Conservation (phyloP, 768 basidiomycete genomes). For the Mycena rosella region DNA sequence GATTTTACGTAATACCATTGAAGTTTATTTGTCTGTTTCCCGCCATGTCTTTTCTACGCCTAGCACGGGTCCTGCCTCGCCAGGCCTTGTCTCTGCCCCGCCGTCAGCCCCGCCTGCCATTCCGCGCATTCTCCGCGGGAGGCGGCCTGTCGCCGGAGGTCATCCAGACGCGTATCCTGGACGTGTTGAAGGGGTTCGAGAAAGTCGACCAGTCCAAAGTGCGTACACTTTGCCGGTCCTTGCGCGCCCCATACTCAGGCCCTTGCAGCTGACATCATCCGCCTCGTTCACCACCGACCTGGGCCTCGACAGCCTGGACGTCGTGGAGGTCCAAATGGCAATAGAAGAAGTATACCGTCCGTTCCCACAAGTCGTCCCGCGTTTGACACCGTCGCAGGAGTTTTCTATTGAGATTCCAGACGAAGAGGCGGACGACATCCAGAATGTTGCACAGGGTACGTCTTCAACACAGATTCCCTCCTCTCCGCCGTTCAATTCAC, state of each 20-base stretch:
- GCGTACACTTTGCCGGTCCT: conserved; percentile 27
- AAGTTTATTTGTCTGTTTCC: conserved; percentile 21
- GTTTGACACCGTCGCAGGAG: conserved; percentile 66
- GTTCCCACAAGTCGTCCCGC: conserved; percentile 12
- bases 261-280: conserved; percentile 69
- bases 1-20: conserved; percentile 1
- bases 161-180: conserved; percentile 82
- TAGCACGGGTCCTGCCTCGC: conserved; percentile 54
- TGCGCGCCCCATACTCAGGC: background rate
- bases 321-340: conserved; percentile 99
- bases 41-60: conserved; percentile 69
- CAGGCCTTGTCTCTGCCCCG: conserved; percentile 54
- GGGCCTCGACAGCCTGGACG: conserved; percentile 94
- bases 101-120: conserved; percentile 54
- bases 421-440: conserved; percentile 94
- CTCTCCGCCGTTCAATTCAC: conserved; percentile 32
- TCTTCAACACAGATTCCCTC: conserved; percentile 14
- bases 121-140: conserved; percentile 75
- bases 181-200: conserved; percentile 90
- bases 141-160: conserved; percentile 74
- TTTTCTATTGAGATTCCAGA: conserved; percentile 99
- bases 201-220: conserved; percentile 87
- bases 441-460: conserved; percentile 91
- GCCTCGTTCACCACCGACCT: conserved; percentile 86
- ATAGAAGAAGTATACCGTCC: conserved; percentile 82